Base-by-base conservation (phyloP, 305 asterid genomes). In the Fraxinus paxiana region DNA sequence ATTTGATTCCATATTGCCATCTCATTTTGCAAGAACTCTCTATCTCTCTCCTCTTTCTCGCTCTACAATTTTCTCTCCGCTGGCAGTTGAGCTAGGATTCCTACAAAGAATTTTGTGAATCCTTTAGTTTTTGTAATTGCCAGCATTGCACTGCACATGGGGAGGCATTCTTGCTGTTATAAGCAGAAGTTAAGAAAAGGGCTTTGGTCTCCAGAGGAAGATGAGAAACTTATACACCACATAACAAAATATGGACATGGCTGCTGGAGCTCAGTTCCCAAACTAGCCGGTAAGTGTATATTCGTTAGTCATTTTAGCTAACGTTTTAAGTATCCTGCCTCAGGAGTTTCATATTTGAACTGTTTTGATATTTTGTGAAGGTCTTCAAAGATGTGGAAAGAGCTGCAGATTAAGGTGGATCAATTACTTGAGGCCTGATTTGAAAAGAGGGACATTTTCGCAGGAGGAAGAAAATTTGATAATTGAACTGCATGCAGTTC, bases 381-480 rank as follows among this genome's bases (percentile, higher is more conserved):
- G 97, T 30, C 95, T 94, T 41, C 95, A 91, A 69, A 92, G 98
- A 86, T 94, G 98, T 71, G 98, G 97, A 33, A 94, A 94, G 90
- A 92, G 97, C 77, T 94, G 98, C 85, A 89, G 98, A 67, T 74
- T 94, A 48, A 88, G 98, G 81, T 93, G 97, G 98, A 93, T 93
- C 77, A 93, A 92, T 83, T 91, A 92, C 87, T 79, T 92, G 7
- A 88, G 98, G 87, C 98, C 98, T n/a, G 98, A 92, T 77, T 88
- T 94, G 86, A 92, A 91, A 82, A 91, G 97, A 85, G 97, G 98
- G 43, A 90, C 97, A 79, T 92, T 94, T 83, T 94, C 98, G 0
- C 80, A 72, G 3, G 97, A 94, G 13, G 98, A 94, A 81, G 97
- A 94, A 86, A 92, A 74, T 65, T 78, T 91, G 88, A 91, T 94